Base-by-base conservation (phyloP, 129 eudicot species). In the Kitagawia praeruptora region DNA sequence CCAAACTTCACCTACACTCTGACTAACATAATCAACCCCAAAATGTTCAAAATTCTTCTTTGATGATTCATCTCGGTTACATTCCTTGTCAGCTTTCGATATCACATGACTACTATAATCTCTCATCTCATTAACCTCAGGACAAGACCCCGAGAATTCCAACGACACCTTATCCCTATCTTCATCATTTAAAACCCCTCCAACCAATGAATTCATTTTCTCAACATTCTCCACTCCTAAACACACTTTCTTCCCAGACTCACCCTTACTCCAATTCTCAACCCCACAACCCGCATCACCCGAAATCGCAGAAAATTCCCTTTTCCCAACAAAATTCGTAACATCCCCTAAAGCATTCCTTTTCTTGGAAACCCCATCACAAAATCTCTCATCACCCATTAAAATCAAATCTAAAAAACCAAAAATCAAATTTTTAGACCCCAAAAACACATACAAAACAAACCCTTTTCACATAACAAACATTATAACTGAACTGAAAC, bases 331-430 rank as follows among this genome's bases (percentile, higher is more conserved):
- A 71, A 78, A 87, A 86, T 95, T 95, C 3, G 98, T 92, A 13
- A 95, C 79, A 85, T 95, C 94, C 11, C 90, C 93, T 37, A 95
- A 79, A 51, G 83, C 96, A 31, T 86, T 45, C 74, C 98, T 88
- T 28, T 81, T 79, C 76, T 84, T 84, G 53, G 25, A 54, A 42
- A 51, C 44, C 79, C 81, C 84, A 27, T 76, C 82, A 15, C 82
- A 81, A 27, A 76, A 77, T 63, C 73, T 81, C 14, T 79, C 82
- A 61, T 81, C 89, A 41, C 82, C 71, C 98, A 89, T 93, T 27
- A 66, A 49, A 61, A 80, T 19, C 44, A 16, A n/a, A 47, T 31
- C 61, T 27, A 51, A 46, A 10, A 38, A 74, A 40, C 0, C 41
- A 44, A 70, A 80, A 8, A 1, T 23, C 0, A 41, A 6, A 58